These are phyloP conservation scores for Tuber melanosporum DNA, from an alignment of 495 filamentous ascomycete species.

Conservation along the genomic window DNA sequence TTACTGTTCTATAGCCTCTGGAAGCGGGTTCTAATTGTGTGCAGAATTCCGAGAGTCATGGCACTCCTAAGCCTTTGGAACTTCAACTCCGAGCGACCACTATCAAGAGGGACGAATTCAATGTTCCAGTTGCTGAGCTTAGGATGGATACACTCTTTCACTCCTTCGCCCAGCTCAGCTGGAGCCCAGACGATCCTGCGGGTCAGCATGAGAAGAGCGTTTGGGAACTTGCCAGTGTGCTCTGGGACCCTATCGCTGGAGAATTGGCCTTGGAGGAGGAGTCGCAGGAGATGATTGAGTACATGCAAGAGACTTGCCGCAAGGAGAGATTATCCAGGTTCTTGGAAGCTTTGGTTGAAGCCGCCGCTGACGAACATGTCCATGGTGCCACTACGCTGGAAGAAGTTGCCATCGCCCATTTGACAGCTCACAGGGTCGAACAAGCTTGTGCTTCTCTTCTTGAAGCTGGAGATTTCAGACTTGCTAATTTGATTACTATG, in stretches of 20 bases:
- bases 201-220: conserved; percentile 54
- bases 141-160: conserved; percentile 21
- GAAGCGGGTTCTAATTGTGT: conserved; percentile 26
- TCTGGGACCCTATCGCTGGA: conserved; percentile 68
- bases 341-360: conserved; percentile 58
- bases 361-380: conserved; percentile 50
- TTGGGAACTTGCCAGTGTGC: conserved; percentile 73
- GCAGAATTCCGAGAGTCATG: conserved; percentile 36
- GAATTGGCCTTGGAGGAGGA: conserved; percentile 49
- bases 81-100: conserved; percentile 46
- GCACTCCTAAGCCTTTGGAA: conserved; percentile 41
- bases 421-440: conserved; percentile 67
- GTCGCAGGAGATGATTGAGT: conserved; percentile 18
- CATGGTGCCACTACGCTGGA: conserved; percentile 55
- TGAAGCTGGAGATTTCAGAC: conserved; percentile 63
- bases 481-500: conserved; percentile 75
- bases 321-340: conserved; percentile 55
- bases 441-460: conserved; percentile 75
- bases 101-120: conserved; percentile 43
- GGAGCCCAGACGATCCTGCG: conserved; percentile 30
- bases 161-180: conserved; percentile 35
- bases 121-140: conserved; percentile 49
- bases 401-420: conserved; percentile 72
- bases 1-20: background rate
- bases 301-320: conserved; percentile 41